phyloP scores from a whole-genome alignment of 108 stramenopile species.

The Discostella pseudostelligera region DNA sequence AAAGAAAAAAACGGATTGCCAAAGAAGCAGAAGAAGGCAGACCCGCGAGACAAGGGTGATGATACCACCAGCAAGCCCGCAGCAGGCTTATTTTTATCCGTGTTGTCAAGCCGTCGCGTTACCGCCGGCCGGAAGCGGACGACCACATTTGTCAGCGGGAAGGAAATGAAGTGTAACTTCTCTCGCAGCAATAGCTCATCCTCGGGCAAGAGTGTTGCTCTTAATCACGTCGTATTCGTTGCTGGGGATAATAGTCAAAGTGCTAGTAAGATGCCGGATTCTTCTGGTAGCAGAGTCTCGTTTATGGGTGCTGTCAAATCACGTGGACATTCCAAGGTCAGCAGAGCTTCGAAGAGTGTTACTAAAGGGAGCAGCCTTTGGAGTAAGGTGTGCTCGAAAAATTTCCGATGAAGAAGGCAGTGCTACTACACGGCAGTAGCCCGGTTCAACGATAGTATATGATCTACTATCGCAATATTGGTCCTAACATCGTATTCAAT shows the following conservation, averaged over 20 bases:
- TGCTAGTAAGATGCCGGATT: slow-evolving; percentile 25
- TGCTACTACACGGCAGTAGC: neutral
- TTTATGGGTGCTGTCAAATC: slow-evolving; percentile 19
- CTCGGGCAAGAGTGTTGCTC: slow-evolving; percentile 60
- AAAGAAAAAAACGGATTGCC: slow-evolving; percentile 10
- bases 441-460: no score
- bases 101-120: slow-evolving; percentile 50
- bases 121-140: slow-evolving; percentile 42
- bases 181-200: slow-evolving; percentile 29
- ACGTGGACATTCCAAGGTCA: slow-evolving; percentile 9
- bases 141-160: slow-evolving; percentile 63
- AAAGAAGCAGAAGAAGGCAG: slow-evolving; percentile 22
- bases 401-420: slow-evolving; percentile 12
- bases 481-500: no score
- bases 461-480: no score
- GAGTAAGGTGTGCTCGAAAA: slow-evolving; percentile 50
- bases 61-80: slow-evolving; percentile 4
- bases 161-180: slow-evolving; percentile 26
- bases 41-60: neutral
- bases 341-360: slow-evolving; percentile 28
- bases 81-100: slow-evolving; percentile 44
- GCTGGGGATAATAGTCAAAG: slow-evolving; percentile 43
- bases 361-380: slow-evolving; percentile 52
- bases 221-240: slow-evolving; percentile 73
- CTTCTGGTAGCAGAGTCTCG: slow-evolving; percentile 5